Base-by-base conservation (phyloP, 73 alveolate species). In the Blepharisma stoltei region DNA sequence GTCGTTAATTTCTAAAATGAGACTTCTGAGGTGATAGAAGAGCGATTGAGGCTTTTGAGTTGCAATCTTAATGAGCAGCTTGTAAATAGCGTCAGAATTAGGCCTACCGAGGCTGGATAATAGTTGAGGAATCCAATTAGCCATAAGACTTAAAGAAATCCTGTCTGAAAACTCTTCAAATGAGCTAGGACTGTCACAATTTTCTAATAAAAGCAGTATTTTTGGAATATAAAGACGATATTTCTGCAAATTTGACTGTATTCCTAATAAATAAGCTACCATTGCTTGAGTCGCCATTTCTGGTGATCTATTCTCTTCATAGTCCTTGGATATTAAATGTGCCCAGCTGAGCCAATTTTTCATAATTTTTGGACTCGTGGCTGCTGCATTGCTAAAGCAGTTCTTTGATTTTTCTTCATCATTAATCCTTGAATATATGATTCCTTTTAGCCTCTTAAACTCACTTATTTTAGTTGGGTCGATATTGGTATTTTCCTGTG, bases 391-490 rank as follows among this genome's bases (percentile, higher is more conserved):
- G 2, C 23, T 60, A 25, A 20, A 60, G 23, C 73, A 60, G 11
- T 38, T 0, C 46, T 8, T 60, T 11, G 73, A 14, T 38, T 14
- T 60, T 18, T 14, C 14, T 1, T 14, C 38, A 25, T 60, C 23
- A 9, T 38, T 38, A n/a, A 60, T 60, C 5, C 23, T 60, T 25
- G 14, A 14, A 60, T 60, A 60, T 8, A 60, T 60, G 0, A 14
- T 60, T 20, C 73, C 73, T 60, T 60, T 60, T 14, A 20, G 46
- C 23, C 73, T 60, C 38, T 38, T n/a, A 25, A 60, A 60, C 47
- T 60, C 73, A 2, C 46, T 9, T 9, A 60, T 60, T 14, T 8
- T 14, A 1, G 14, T 38, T 60, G 18, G 14, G 5, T 11, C 11
- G 23, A 60, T 14, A 60, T 25, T 60, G 2, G 14, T 38, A 5